Percentiles rank a stretch among this genome's conserved stretches.
These are phyloP conservation scores for Angophora floribunda DNA, from an alignment of 345 rosid genomes.

Conservation along the genomic window DNA sequence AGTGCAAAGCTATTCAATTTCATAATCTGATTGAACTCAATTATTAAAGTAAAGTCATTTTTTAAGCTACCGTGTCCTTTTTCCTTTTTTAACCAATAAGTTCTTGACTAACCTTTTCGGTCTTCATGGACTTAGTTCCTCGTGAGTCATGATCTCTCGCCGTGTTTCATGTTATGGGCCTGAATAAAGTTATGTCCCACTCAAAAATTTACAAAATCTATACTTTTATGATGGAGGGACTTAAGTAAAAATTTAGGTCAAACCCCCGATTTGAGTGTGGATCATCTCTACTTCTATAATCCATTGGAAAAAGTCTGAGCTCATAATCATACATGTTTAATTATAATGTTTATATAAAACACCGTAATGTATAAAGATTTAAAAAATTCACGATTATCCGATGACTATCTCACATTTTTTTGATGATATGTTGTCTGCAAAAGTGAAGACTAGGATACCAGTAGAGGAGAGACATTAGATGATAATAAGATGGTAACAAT, in stretches of 20 bases:
- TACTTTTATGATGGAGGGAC: not conserved
- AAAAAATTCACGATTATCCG: no score
- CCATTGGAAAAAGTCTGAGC: not conserved
- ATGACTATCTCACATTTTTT: no score
- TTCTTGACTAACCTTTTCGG: not conserved
- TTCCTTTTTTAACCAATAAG: not conserved
- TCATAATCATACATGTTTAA: no score
- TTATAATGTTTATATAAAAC: no score
- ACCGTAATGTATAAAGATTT: no score
- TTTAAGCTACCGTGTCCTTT: not conserved
- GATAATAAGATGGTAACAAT: no score
- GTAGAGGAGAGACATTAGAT: no score
- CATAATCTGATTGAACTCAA: no score
- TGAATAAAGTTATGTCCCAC: not conserved
- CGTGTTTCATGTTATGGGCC: not conserved
- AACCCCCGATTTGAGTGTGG: not conserved
- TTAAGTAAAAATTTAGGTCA: not conserved
- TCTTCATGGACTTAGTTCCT: not conserved
- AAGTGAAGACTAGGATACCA: no score
- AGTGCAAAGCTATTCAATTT: not conserved
- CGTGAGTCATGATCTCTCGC: not conserved
- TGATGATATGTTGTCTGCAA: no score
- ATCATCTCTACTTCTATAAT: not conserved
- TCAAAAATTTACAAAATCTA: not conserved
- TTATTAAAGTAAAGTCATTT: no score